These are phyloP conservation scores for Didymosphaeria variabile DNA, from an alignment of 2,329 filamentous ascomycete species.

Conservation along the genomic window DNA sequence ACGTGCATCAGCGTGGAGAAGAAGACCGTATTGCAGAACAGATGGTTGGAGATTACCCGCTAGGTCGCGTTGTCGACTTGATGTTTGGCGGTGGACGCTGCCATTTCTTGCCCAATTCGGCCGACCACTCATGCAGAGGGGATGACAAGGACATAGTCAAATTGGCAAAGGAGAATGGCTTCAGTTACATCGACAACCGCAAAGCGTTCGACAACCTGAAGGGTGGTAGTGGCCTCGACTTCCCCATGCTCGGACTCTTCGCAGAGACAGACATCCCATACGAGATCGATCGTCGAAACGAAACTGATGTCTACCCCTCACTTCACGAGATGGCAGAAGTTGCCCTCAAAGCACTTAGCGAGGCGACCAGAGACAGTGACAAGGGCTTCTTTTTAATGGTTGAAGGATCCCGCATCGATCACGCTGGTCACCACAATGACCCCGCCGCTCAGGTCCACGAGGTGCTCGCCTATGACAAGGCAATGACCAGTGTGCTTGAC, in stretches of 20 bases:
- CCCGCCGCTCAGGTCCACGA: conserved; percentile 72
- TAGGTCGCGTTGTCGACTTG: conserved; percentile 88
- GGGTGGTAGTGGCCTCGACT: conserved; percentile 70
- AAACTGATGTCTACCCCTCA: conserved; percentile 83
- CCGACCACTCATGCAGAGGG: conserved; percentile 79
- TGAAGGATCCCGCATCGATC: conserved; percentile 94
- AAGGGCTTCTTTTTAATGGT: conserved; percentile 99
- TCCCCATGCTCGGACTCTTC: conserved; percentile 88
- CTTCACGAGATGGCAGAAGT: conserved; percentile 90
- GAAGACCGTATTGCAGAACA: conserved; percentile 93
- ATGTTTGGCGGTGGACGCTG: conserved; percentile 94
- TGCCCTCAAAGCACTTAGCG: conserved; percentile 79
- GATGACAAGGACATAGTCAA: conserved; percentile 80
- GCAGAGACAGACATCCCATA: conserved; percentile 86
- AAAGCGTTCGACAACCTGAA: conserved; percentile 78
- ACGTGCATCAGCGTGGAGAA: conserved; percentile 80
- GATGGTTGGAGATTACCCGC: conserved; percentile 85
- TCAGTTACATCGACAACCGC: conserved; percentile 78
- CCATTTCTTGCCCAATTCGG: conserved; percentile 87
- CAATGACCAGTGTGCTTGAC: conserved; percentile 83
- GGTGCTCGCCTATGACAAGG: conserved; percentile 91
- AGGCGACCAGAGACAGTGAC: conserved; percentile 82
- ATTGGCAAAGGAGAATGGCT: conserved; percentile 79
- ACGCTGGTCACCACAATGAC: conserved; percentile 76
- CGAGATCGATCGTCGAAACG: conserved; percentile 85